phyloP scores from a whole-genome alignment of 805 yeast genomes.

The Wickerhamiella alocasiicola region DNA sequence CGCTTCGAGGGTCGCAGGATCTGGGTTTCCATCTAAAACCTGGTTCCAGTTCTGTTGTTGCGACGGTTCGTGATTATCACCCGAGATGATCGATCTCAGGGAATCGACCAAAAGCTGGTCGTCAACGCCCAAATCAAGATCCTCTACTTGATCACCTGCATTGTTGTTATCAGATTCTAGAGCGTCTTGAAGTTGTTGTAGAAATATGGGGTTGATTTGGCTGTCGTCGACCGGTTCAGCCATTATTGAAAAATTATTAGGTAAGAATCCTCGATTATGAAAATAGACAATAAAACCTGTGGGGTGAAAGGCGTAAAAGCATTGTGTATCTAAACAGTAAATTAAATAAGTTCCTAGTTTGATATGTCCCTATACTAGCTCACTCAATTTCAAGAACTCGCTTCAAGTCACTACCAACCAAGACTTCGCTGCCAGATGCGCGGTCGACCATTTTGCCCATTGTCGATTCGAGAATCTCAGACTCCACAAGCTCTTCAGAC shows the following conservation, averaged over 20 bases:
- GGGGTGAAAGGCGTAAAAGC: no score
- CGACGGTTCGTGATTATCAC: constrained; percentile 8
- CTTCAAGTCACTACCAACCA: constrained; percentile 14
- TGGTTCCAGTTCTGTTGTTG: constrained; percentile 1
- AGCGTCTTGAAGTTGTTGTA: constrained; percentile 14
- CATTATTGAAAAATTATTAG: background rate
- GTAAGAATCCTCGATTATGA: constrained; percentile 6
- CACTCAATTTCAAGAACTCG: constrained; percentile 11
- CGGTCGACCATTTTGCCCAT: constrained; percentile 15
- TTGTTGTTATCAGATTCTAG: constrained; percentile 5
- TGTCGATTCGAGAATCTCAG: constrained; percentile 14
- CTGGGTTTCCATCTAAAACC: constrained; percentile 16
- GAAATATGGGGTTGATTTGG: constrained; percentile 11
- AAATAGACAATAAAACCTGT: no score
- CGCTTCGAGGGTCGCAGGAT: constrained; percentile 22
- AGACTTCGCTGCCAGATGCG: constrained; percentile 19
- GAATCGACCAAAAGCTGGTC: constrained; percentile 15
- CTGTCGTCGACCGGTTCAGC: constrained; percentile 5
- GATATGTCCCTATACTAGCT: no score
- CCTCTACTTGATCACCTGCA: constrained; percentile 2
- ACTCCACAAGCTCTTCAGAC: constrained; percentile 14
- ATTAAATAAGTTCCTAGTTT: no score
- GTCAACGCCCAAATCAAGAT: constrained; percentile 10
- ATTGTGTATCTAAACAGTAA: no score
- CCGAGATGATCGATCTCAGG: constrained; percentile 11